Percentiles rank a stretch among this genome's conserved stretches.
Conservation (phyloP, 2,329 filamentous ascomycete genomes). For the Claviceps quebecensis region DNA sequence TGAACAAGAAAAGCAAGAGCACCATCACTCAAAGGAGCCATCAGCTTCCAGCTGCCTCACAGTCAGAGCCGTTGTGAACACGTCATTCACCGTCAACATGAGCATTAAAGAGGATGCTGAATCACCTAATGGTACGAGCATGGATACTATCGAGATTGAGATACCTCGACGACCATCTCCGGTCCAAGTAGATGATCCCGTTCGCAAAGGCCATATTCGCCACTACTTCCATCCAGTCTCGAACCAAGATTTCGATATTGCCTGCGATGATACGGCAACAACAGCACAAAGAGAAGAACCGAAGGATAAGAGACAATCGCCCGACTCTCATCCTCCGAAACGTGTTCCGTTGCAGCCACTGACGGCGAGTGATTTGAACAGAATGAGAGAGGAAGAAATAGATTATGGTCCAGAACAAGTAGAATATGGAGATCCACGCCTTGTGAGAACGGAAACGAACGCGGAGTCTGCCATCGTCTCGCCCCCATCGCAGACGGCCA, state of each 20-base stretch:
- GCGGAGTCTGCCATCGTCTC: background rate
- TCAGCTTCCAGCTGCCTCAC: background rate
- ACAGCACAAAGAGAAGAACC: background rate
- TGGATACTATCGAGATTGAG: slow-evolving; percentile 13
- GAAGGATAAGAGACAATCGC: background rate
- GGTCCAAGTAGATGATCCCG: background rate
- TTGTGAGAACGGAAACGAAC: background rate
- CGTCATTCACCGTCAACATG: slow-evolving; percentile 18
- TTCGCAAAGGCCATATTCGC: slow-evolving; percentile 14
- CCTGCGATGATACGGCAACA: slow-evolving; percentile 22
- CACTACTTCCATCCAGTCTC: slow-evolving; percentile 16
- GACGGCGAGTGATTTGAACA: slow-evolving; percentile 9
- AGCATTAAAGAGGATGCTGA: slow-evolving; percentile 17
- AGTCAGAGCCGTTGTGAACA: slow-evolving; percentile 14
- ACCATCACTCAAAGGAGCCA: background rate
- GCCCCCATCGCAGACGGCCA: background rate
- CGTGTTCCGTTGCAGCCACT: slow-evolving; percentile 10
- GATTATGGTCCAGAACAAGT: slow-evolving; percentile 1
- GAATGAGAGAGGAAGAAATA: slow-evolving; percentile 8
- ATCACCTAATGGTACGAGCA: slow-evolving; percentile 15
- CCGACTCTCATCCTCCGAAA: background rate
- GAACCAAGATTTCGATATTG: slow-evolving; percentile 18
- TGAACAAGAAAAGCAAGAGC: background rate
- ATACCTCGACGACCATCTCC: slow-evolving; percentile 10
- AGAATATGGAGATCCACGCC: background rate